Percentiles rank a stretch among this genome's conserved stretches.
phyloP scores from a whole-genome alignment of 2,329 filamentous ascomycete species.

The Fusarium compactum region DNA sequence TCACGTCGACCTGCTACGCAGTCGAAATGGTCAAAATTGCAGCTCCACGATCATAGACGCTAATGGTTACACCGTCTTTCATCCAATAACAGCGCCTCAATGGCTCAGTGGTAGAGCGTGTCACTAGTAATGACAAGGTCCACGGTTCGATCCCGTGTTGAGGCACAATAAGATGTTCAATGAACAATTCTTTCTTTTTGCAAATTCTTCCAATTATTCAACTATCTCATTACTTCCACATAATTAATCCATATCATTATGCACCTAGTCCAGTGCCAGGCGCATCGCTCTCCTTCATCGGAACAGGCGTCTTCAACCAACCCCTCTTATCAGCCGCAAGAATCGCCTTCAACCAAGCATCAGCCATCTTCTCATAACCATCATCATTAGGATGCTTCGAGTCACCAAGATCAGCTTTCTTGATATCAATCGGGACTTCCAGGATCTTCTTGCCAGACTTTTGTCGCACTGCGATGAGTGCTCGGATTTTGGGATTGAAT shows the following conservation, averaged over 20 bases:
- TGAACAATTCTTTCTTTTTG: rapidly evolving
- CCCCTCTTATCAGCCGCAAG: slow-evolving; percentile 20
- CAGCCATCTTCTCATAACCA: slow-evolving; percentile 37
- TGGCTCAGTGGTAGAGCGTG: slow-evolving; percentile 34
- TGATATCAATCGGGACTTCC: slow-evolving; percentile 25
- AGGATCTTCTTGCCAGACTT: slow-evolving; percentile 19
- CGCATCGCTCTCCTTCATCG: slow-evolving; percentile 17
- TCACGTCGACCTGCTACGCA: not conserved
- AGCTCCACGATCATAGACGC: not conserved
- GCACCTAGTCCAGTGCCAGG: slow-evolving; percentile 19
- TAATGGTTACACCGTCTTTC: rapidly evolving
- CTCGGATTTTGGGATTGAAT: slow-evolving; percentile 21
- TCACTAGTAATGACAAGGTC: slow-evolving; percentile 36
- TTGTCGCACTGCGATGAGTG: slow-evolving; percentile 11
- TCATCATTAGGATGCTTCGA: slow-evolving; percentile 30
- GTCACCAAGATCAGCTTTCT: slow-evolving; percentile 20
- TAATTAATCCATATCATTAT: not conserved
- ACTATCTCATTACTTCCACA: not conserved
- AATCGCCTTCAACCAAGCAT: slow-evolving; percentile 34
- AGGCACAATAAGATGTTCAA: not conserved
- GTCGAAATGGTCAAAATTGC: rapidly evolving
- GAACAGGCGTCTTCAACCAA: slow-evolving; percentile 27
- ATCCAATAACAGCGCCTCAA: slow-evolving; percentile 19
- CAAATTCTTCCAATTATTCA: rapidly evolving
- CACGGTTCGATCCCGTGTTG: slow-evolving; percentile 30